Evolutionary conservation across 345 rosid genomes (phyloP), one percentile per base, ranked within the genome.

Genomic region (Nasturtium officinale): DNA sequence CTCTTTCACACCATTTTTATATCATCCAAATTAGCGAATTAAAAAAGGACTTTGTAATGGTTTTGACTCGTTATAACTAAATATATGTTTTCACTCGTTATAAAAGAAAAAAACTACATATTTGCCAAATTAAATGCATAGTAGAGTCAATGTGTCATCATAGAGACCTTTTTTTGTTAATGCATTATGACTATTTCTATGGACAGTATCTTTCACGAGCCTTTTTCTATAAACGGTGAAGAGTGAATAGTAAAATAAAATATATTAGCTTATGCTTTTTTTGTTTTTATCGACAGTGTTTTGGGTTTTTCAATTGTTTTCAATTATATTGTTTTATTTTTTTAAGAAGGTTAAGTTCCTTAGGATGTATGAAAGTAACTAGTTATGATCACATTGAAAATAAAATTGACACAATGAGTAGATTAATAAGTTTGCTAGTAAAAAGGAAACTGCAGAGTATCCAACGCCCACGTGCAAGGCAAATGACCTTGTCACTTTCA

Each of bases 401-500:
- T n/a, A 59, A 57, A 47, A 47, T 21, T 52, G 62, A 29, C 73
- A 51, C 45, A 67, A 67, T 60, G 78, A 75, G 73, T 52, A 65
- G 72, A 74, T 57, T 67, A 65, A 65, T 60, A 75, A 60, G 57
- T 59, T 59, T 35, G 75, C 38, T 48, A 62, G n/a, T n/a, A 76
- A 76, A 76, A 76, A 47, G 71, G 60, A 35, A 65, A 61, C 18
- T 76, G 75, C 79, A 69, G 61, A 55, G 71, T 69, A 76, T 55
- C 79, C 71, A 63, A 69, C 65, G 57, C 79, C 71, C 75, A 76
- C 79, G 79, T 76, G 79, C 79, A 76, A 54, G 60, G 60, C 65
- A 63, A 61, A 62, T 63, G 79, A 63, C 65, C 45, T 38, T 76
- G 70, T 62, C 79, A 69, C 79, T 63, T 71, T 76, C 79, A 76